Evolutionary conservation across 176 grass and related monocot species (phyloP).

Genomic region (Paspalum notatum): DNA sequence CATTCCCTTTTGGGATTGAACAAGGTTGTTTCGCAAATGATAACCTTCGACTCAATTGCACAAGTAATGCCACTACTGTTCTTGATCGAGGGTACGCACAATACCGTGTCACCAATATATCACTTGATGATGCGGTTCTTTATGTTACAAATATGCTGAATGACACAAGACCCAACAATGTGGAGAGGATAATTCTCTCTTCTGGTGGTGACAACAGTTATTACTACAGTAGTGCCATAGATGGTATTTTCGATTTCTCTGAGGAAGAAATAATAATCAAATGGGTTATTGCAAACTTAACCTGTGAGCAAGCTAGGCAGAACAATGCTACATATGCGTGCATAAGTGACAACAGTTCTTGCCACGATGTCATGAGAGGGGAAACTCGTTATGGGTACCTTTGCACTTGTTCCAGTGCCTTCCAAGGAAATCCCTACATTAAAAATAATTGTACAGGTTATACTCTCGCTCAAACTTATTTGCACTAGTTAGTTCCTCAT

Average conservation of each 20-base stretch:
- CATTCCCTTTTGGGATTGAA: too few species aligned
- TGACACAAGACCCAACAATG: neutral
- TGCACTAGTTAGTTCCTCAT: neutral
- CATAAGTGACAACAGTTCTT: neutral
- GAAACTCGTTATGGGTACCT: neutral
- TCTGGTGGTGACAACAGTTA: neutral
- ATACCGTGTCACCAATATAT: too few species aligned
- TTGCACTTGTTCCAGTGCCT: neutral
- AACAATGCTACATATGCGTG: neutral
- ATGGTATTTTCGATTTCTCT: neutral
- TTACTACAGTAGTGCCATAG: neutral
- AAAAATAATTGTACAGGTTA: neutral
- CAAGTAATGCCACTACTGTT: too few species aligned
- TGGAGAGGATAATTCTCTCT: neutral
- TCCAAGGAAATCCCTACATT: neutral
- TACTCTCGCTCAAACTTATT: neutral
- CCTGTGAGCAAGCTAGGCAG: neutral
- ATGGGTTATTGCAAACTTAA: neutral
- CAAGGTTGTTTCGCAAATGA: too few species aligned
- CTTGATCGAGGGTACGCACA: too few species aligned
- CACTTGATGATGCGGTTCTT: too few species aligned
- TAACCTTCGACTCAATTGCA: too few species aligned
- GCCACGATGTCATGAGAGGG: neutral
- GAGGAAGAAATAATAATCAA: neutral
- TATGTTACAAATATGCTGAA: neutral